phyloP scores from a whole-genome alignment of 345 rosid species.

The Psidium friedrichsthalianum region DNA sequence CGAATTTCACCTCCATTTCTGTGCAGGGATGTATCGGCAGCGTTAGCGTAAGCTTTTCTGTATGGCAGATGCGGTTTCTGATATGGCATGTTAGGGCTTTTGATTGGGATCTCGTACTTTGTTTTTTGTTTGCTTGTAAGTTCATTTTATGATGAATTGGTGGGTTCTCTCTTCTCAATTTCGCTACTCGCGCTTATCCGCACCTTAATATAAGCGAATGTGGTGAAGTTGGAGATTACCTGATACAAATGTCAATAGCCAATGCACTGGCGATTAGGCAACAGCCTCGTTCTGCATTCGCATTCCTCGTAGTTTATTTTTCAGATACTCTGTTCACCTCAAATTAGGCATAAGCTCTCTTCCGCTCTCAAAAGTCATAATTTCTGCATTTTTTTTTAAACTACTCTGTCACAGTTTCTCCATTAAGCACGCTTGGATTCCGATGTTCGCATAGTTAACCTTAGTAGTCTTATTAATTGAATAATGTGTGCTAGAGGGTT shows the following conservation, averaged over 20 bases:
- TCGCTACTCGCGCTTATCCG: background rate
- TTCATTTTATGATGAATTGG: background rate
- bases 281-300: background rate
- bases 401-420: background rate
- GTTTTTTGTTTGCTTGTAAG: background rate
- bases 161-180: background rate
- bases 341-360: background rate
- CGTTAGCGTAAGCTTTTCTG: background rate
- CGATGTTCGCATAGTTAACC: background rate
- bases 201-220: background rate
- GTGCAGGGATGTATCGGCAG: background rate
- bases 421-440: background rate
- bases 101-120: background rate
- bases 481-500: background rate
- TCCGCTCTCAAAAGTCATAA: background rate
- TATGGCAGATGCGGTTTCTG: background rate
- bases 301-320: background rate
- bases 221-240: background rate
- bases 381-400: background rate
- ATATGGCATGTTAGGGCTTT: background rate
- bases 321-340: background rate
- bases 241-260: background rate
- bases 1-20: background rate
- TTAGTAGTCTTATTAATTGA: background rate
- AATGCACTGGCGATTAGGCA: background rate